Conservation (phyloP, 768 basidiomycete species). For the Lentinula edodes region DNA sequence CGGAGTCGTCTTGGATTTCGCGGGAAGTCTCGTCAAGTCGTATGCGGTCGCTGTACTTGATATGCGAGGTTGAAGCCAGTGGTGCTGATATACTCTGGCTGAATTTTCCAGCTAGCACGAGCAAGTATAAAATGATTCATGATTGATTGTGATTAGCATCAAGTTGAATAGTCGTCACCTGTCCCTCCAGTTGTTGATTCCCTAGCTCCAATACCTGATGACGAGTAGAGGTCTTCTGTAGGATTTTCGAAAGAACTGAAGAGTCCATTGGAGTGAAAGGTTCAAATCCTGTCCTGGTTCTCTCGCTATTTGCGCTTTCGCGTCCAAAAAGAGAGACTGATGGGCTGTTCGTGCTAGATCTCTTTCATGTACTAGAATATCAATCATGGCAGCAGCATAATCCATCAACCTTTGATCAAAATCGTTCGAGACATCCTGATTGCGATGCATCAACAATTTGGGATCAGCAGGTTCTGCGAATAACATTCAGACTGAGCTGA, state of each 20-base stretch:
- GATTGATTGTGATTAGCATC: not conserved
- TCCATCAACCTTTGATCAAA: constrained; percentile 24
- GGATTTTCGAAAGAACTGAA: constrained; percentile 34
- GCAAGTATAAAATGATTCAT: not conserved
- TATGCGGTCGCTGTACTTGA: not conserved
- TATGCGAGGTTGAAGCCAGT: not conserved
- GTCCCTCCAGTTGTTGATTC: constrained; percentile 30
- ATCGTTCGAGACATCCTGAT: constrained; percentile 4
- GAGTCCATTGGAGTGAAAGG: constrained; percentile 16
- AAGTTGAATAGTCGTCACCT: constrained; percentile 19
- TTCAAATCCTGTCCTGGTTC: not conserved
- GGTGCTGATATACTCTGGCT: not conserved
- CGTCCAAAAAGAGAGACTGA: constrained; percentile 28
- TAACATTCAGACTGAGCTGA: constrained; percentile 6
- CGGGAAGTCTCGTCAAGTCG: not conserved
- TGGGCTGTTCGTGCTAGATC: constrained; percentile 41
- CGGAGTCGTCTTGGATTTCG: not conserved
- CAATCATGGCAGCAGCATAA: constrained; percentile 41
- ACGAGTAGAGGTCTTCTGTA: constrained; percentile 30
- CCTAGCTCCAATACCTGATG: constrained; percentile 42
- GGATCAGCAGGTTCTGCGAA: constrained; percentile 11
- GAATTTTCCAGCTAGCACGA: not conserved
- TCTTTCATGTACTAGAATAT: constrained; percentile 34
- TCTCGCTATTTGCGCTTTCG: constrained; percentile 32
- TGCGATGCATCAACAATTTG: constrained; percentile 1